Base-by-base conservation (phyloP, 2,329 filamentous ascomycete genomes). In the Colletotrichum acutatum region DNA sequence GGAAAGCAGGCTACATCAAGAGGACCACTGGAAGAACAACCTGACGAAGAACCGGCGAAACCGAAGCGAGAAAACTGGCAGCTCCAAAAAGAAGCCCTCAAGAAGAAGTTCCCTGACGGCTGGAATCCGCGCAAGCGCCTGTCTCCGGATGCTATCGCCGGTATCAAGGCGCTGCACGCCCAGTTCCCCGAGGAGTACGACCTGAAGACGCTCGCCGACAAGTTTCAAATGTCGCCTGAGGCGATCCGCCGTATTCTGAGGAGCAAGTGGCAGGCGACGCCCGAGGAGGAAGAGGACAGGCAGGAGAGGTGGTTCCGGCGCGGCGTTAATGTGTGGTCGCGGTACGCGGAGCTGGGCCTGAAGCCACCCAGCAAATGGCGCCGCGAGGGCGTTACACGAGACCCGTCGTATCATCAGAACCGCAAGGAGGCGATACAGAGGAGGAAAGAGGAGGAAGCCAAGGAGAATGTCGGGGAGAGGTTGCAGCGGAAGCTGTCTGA, bases 81-180 rank as follows among this genome's bases (percentile, higher is more conserved):
- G 80, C 81, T 90, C 16, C 93, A 98, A 76, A 98, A 98, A 80
- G 85, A 84, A 1, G 93, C 91, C 0, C 83, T 97, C 46, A 89
- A 92, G 77, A 83, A 90, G 74, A 99, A 98, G 79, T 97, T 98
- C 76, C 90, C 90, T 1, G 89, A 92, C 8, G 91, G 92, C 11
- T 99, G 96, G 95, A 88, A 88, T 32, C 96, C 97, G 34, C 89
- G 90, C 61, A 98, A 97, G 82, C 92, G 92, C 71, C 88, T 99
- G 11, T 98, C 97, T 0, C 97, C 97, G 0, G 96, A 98, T 82
- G 95, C 95, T 1, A 86, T 98, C 37, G 92, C 94, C n/a, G 95
- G 95, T 54, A 97, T 99, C 77, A 91, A 95, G 54, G 92, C 94
- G 24, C 86, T 99, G 42, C 91, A 98, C 81, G 85, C 88, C 30